Evolutionary conservation across 2,329 filamentous ascomycete species (phyloP).

Genomic region (Phialocephala subalpina): DNA sequence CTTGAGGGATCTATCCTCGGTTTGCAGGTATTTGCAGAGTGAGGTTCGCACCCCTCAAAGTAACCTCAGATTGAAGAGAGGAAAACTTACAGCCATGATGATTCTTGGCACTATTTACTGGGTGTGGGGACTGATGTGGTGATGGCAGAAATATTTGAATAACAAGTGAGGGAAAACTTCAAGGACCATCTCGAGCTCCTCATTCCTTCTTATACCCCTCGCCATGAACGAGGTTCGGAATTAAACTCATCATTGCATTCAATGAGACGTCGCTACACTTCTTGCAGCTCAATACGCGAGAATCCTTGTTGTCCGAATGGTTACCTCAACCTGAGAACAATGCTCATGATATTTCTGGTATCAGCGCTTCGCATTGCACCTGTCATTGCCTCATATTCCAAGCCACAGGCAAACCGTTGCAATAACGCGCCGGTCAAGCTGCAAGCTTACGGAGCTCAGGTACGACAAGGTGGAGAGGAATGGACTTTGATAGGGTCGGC

Average conservation of each 20-base stretch:
- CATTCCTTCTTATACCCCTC: background rate
- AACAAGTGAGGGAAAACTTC: background rate
- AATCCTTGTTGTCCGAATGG: too few species aligned
- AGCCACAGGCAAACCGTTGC: background rate
- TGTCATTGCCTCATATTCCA: background rate
- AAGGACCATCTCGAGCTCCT: background rate
- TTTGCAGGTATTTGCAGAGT: too few species aligned
- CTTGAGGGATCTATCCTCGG: background rate
- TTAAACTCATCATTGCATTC: background rate
- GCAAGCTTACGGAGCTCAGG: background rate
- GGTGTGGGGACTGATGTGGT: background rate
- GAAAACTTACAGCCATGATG: constrained; percentile 3
- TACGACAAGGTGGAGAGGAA: background rate
- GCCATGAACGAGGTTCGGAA: background rate
- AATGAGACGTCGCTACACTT: background rate
- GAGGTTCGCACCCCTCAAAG: background rate
- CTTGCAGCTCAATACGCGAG: background rate
- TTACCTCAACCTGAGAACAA: too few species aligned
- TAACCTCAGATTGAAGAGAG: background rate
- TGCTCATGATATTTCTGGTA: background rate
- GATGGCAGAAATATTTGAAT: background rate
- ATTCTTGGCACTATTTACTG: background rate
- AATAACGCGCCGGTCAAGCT: background rate
- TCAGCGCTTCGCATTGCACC: background rate
- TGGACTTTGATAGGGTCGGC: background rate